Conservation (phyloP, 2,329 filamentous ascomycete genomes). For the Hypoxylon sp. region DNA sequence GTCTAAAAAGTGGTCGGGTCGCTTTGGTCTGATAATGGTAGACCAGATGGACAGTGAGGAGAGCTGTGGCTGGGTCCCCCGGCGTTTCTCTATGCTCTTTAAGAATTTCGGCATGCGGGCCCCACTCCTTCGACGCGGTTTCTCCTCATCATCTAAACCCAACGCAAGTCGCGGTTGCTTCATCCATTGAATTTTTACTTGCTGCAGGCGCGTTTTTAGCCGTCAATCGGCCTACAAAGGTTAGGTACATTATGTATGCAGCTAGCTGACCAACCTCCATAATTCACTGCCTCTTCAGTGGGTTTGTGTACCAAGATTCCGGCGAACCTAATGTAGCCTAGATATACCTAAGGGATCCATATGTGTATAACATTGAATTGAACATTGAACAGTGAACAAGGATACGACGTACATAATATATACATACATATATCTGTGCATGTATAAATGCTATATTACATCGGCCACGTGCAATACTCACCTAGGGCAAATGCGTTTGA, state of each 20-base stretch:
- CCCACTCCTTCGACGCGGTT: constrained; percentile 39
- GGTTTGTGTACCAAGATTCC: constrained; percentile 14
- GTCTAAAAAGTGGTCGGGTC: constrained; percentile 33
- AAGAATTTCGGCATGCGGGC: constrained; percentile 26
- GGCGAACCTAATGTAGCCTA: constrained; percentile 5
- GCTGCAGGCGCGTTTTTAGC: constrained; percentile 45
- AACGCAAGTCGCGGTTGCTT: constrained; percentile 41
- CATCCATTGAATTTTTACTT: constrained; percentile 31
- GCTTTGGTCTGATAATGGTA: constrained; percentile 28
- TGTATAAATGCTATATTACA: neutral
- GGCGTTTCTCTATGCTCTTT: constrained; percentile 30
- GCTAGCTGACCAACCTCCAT: constrained; percentile 29
- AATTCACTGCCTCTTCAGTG: constrained; percentile 27
- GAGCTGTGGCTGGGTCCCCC: constrained; percentile 20
- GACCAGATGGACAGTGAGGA: constrained; percentile 24
- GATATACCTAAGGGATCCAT: constrained; percentile 1
- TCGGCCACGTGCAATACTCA: too few relatives aligned
- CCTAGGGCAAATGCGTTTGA: neutral
- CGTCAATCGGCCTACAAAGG: constrained; percentile 12
- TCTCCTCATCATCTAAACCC: constrained; percentile 37
- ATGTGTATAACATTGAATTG: neutral
- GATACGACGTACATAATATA: constrained; percentile 1
- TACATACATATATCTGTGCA: constrained; percentile 1
- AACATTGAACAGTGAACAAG: neutral
- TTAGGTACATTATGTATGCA: neutral